Percentiles rank a stretch among this genome's conserved stretches.
phyloP scores from a whole-genome alignment of 805 yeast genomes.

The Kuraishia piskuri region DNA sequence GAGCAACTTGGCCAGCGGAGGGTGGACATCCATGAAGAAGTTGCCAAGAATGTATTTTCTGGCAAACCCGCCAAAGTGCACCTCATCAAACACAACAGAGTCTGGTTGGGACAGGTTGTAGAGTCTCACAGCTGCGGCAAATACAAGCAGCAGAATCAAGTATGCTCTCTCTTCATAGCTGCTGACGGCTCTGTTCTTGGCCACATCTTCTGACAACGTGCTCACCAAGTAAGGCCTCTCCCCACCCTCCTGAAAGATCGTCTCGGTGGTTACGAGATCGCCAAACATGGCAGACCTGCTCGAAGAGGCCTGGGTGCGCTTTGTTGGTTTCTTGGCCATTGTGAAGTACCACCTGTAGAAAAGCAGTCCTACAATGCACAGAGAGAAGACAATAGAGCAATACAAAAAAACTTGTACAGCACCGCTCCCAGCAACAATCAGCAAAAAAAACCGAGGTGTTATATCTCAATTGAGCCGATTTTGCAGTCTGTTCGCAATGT shows the following conservation, averaged over 20 bases:
- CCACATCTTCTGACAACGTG: constrained; percentile 33
- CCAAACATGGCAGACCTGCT: neutral
- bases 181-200: constrained; percentile 30
- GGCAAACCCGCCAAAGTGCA: constrained; percentile 96
- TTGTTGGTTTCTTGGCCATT: neutral
- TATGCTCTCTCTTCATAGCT: constrained; percentile 29
- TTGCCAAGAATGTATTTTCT: constrained; percentile 61
- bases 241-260: constrained; percentile 40
- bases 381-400: too few relatives aligned
- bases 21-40: constrained; percentile 70
- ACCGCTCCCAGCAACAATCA: neutral
- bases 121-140: constrained; percentile 55
- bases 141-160: constrained; percentile 33
- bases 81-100: constrained; percentile 88
- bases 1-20: constrained; percentile 72
- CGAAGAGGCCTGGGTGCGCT: neutral
- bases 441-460: too few relatives aligned
- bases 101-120: constrained; percentile 56
- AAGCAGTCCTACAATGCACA: neutral
- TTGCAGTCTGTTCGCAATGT: too few relatives aligned
- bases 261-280: constrained; percentile 25
- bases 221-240: constrained; percentile 47
- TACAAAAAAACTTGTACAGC: too few relatives aligned
- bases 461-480: too few relatives aligned
- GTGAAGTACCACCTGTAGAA: neutral